phyloP scores from a whole-genome alignment of 495 filamentous ascomycete species.

The Neurospora cerealis region DNA sequence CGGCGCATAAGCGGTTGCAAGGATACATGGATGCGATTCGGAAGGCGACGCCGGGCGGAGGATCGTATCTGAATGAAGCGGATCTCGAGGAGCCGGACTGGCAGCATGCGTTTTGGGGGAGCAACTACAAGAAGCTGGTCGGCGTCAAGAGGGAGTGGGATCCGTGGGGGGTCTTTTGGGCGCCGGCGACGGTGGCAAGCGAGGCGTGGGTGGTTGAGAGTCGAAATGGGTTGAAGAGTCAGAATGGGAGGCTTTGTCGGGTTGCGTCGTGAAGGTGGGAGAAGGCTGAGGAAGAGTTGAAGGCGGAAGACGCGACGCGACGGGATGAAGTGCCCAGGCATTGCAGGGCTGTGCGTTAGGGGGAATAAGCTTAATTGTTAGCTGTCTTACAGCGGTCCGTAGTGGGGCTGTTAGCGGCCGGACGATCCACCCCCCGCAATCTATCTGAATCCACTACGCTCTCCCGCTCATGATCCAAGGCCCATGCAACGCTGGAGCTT shows the following conservation, averaged over 20 bases:
- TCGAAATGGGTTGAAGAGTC: slow-evolving; percentile 20
- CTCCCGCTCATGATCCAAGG: neutral
- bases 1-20: slow-evolving; percentile 13
- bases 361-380: neutral
- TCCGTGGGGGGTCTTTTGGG: slow-evolving; percentile 44
- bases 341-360: neutral
- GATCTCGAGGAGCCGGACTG: slow-evolving; percentile 49
- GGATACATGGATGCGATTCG: slow-evolving; percentile 21
- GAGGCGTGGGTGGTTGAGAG: slow-evolving; percentile 33
- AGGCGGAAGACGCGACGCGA: neutral
- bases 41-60: slow-evolving; percentile 23
- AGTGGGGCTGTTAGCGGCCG: neutral
- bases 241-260: slow-evolving; percentile 25
- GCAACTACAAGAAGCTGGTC: slow-evolving; percentile 38
- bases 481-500: neutral
- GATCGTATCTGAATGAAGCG: slow-evolving; percentile 39
- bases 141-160: slow-evolving; percentile 42
- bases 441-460: too few species aligned
- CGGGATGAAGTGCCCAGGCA: neutral
- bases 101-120: slow-evolving; percentile 48
- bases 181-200: slow-evolving; percentile 40
- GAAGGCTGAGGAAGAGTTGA: neutral
- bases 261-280: neutral
- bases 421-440: neutral
- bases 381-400: neutral